Evolutionary conservation across 2,329 filamentous ascomycete species (phyloP), one percentile per base, ranked within the genome.

Genomic region (Curvularia lunata): DNA sequence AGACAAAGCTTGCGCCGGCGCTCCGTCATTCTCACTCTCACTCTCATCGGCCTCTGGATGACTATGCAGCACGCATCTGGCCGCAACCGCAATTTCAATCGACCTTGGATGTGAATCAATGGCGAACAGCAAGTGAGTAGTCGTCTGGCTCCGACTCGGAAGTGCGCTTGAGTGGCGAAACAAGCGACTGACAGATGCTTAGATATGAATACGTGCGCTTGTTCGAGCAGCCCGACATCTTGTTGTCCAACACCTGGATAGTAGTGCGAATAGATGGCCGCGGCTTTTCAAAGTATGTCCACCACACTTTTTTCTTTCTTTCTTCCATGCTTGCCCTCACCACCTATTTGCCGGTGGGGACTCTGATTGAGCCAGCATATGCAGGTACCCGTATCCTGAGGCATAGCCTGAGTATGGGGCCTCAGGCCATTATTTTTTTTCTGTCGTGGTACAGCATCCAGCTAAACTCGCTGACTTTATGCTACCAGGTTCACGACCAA

Each of bases 221-320:
- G 47, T 98, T 98, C 72, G 95, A 99, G 82, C 90, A 90, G 72
- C 81, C 88, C 6, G 92, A 97, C 73, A 79, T 79, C 46, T 81
- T 99, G 40, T 84, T 98, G 21, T 91, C 89, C 52, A 96, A 96
- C 73, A 98, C 94, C 25, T 99, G 93, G 92, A 90, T 98, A 55
- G 92, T 98, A 19, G 88, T 99, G 54, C 88, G 95, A 59, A 88
- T 99, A 70, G 95, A 99, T 78, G 95, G 95, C 23, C 85, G 94
- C 63, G 93, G 92, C 18, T 99, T 99, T 78, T 95, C 93, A 70
- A 97, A 96, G 92, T 96, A 69, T 9, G 65, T 61, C 8, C 27
- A 32, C 8, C 4, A 12, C 30, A 32, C 3, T 3, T 32, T 16
- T 32, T 30, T 30, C 23, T 5, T 30, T 10, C 27, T 30, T 30